Evolutionary conservation across 805 yeast genomes (phyloP).

Genomic region (Metschnikowia continentalis): DNA sequence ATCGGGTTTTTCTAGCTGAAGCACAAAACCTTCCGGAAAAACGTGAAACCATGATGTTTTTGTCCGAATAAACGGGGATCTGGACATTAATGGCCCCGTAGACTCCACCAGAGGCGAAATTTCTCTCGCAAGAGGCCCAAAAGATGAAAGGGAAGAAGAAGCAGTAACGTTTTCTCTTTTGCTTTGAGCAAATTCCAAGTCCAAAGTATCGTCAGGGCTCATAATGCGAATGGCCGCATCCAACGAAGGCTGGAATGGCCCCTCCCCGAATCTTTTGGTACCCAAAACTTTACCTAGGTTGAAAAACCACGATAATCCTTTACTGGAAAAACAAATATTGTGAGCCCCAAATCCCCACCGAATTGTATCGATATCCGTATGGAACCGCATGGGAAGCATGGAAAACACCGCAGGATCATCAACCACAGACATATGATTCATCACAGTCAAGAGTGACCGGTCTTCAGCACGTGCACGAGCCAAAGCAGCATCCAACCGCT

Average conservation of each 20-base stretch:
- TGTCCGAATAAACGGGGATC: constrained; percentile 53
- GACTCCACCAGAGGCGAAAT: constrained; percentile 28
- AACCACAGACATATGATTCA: constrained; percentile 89
- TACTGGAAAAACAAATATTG: constrained; percentile 75
- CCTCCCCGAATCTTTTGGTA: constrained; percentile 83
- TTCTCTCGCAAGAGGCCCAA: constrained; percentile 14
- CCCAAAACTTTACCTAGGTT: constrained; percentile 85
- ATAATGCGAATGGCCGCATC: constrained; percentile 82
- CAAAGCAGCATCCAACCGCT: constrained; percentile 61
- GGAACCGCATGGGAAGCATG: constrained; percentile 68
- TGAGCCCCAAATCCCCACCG: constrained; percentile 96
- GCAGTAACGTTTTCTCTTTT: background rate
- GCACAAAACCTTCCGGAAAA: constrained; percentile 92
- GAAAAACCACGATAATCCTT: constrained; percentile 56
- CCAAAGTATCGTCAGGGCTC: constrained; percentile 70
- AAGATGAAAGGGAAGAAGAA: background rate
- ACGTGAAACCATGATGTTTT: constrained; percentile 88
- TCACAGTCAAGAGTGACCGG: constrained; percentile 74
- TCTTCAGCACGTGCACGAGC: constrained; percentile 61
- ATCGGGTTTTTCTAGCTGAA: constrained; percentile 77
- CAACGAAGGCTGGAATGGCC: constrained; percentile 86
- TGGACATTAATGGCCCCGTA: constrained; percentile 29
- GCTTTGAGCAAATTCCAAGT: constrained; percentile 32
- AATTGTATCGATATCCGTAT: constrained; percentile 56
- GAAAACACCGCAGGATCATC: constrained; percentile 95